Base-by-base conservation (phyloP, 306 rosid species). In the Sindora glabra region DNA sequence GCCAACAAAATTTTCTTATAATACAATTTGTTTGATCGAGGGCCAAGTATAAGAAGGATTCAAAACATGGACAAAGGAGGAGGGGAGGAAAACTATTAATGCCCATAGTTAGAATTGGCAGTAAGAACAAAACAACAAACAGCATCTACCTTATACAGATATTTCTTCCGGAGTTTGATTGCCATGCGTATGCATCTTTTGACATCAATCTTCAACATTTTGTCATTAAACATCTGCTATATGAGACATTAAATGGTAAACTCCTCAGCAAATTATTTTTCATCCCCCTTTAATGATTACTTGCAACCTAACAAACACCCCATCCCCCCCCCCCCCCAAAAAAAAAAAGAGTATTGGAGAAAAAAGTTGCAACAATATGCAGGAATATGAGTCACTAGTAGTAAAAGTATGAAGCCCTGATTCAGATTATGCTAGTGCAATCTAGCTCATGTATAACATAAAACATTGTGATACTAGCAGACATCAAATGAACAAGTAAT, bases 201-300 rank as follows among this genome's bases (percentile, higher is more conserved):
- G 38, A 87, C 94, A 71, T 77, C 70, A 68, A 90, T 80, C 82
- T 77, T 83, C 77, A 90, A 73, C 79, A 84, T 70, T 3, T 87
- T 90, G 77, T 90, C 97, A 64, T 90, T 90, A 75, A 87, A 87
- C 69, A 87, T 80, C 97, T 90, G 87, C 42, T 68, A 59, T n/a
- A 36, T 54, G 32, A 27, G 44, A 55, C 61, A 29, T 36, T 62
- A 68, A 54, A 45, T 50, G 19, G 52, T 55, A 27, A 59, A 70
- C 49, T 40, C 39, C 24, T 42, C 37, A 17, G 26, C 16, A 39
- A 25, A 32, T 23, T 25, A 58, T 22, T 14, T 22, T 54, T 54
- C 30, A 59, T 42, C 69, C 49, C 36, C 41, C 13, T 42, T 15
- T 51, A 10, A 29, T 40, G 15, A 60, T 44, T 25, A 58, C 48